Percentiles rank a stretch among this genome's conserved stretches.
Conservation (phyloP, 495 filamentous ascomycete genomes). For the Penicillium antarcticum region DNA sequence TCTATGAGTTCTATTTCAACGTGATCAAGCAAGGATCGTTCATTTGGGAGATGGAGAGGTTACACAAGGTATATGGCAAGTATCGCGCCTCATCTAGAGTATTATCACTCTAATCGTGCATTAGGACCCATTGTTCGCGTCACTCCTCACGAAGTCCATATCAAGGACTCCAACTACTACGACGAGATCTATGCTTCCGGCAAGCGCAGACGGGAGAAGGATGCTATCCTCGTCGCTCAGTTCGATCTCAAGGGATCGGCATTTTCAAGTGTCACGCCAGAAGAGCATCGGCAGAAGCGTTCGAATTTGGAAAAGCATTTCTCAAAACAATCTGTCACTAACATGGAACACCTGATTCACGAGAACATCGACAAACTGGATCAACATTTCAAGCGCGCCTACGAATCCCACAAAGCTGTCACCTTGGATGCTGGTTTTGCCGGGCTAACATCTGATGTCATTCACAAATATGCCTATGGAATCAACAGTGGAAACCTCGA, state of each 20-base stretch:
- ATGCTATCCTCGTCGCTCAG: slow-evolving; percentile 5
- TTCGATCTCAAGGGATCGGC: slow-evolving; percentile 14
- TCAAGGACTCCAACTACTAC: slow-evolving; percentile 37
- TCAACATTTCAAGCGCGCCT: slow-evolving; percentile 7
- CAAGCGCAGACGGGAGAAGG: slow-evolving; percentile 24
- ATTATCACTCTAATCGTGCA: neutral
- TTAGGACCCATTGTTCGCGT: slow-evolving; percentile 53
- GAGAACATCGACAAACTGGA: slow-evolving; percentile 15
- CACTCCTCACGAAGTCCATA: slow-evolving; percentile 48
- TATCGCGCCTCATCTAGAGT: neutral
- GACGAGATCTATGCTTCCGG: slow-evolving; percentile 30
- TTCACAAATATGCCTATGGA: slow-evolving; percentile 25
- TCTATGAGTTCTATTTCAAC: slow-evolving; percentile 53
- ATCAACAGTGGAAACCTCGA: slow-evolving; percentile 21
- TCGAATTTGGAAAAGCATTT: slow-evolving; percentile 24
- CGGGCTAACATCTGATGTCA: slow-evolving; percentile 24
- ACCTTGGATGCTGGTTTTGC: slow-evolving; percentile 23
- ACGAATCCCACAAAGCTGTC: slow-evolving; percentile 10
- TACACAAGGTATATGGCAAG: slow-evolving; percentile 49
- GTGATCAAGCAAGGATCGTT: slow-evolving; percentile 34
- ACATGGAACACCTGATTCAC: slow-evolving; percentile 12
- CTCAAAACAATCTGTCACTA: slow-evolving; percentile 18
- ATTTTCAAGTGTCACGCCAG: slow-evolving; percentile 19
- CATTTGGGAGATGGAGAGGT: slow-evolving; percentile 38
- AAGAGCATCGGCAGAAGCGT: slow-evolving; percentile 25